These are phyloP conservation scores for Trametes coccinea DNA, from an alignment of 768 basidiomycete genomes.

Conservation along the genomic window DNA sequence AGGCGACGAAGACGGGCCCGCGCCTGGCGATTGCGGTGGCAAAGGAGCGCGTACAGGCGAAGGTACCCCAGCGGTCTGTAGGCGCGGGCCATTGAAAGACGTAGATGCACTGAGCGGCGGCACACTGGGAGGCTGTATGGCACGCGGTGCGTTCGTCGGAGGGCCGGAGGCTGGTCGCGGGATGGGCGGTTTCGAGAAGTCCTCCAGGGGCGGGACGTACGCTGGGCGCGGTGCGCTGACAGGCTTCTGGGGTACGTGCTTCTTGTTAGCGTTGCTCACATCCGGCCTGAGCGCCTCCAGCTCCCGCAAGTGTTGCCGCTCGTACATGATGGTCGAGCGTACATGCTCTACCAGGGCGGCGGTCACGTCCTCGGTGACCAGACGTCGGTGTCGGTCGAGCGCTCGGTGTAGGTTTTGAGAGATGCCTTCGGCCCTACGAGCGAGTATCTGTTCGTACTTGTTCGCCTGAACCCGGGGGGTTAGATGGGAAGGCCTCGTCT, in stretches of 20 bases:
- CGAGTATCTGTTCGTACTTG: constrained; percentile 83
- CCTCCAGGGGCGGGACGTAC: constrained; percentile 64
- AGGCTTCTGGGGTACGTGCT: constrained; percentile 46
- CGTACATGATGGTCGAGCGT: constrained; percentile 88
- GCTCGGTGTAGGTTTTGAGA: constrained; percentile 91
- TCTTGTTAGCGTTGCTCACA: constrained; percentile 66
- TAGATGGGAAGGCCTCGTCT: constrained; percentile 5
- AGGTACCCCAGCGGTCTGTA: constrained; percentile 2
- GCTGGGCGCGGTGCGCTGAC: constrained; percentile 62
- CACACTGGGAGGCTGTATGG: constrained; percentile 13
- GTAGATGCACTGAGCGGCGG: constrained; percentile 9
- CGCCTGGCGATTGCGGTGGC: constrained; percentile 50
- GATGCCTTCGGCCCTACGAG: constrained; percentile 86
- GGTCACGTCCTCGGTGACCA: constrained; percentile 90
- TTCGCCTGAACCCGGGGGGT: constrained; percentile 60
- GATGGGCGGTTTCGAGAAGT: constrained; percentile 43
- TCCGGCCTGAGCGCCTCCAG: constrained; percentile 83
- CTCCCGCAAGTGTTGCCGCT: constrained; percentile 84
- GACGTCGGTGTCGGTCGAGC: constrained; percentile 78
- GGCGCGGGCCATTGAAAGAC: constrained; percentile 7
- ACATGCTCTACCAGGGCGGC: constrained; percentile 91
- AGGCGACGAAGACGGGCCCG: constrained; percentile 53
- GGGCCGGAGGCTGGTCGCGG: constrained; percentile 25
- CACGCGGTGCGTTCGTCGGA: constrained; percentile 25
- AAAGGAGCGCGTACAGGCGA: constrained; percentile 18